Conservation (phyloP, 768 basidiomycete genomes). For the Paxillus rubicundulus region DNA sequence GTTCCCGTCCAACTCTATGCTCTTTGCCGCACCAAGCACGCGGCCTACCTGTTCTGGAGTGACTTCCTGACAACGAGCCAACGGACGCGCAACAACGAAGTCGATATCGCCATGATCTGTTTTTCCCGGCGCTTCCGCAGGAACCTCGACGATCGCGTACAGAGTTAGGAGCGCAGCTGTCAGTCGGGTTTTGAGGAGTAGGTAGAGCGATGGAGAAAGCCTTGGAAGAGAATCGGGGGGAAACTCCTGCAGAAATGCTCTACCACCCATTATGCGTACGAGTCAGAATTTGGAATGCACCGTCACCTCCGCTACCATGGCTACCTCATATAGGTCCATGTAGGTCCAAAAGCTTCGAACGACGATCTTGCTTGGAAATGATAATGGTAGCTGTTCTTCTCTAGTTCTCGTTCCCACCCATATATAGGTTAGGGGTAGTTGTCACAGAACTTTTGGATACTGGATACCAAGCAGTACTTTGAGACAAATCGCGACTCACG, state of each 20-base stretch:
- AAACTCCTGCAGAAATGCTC: slow-evolving; percentile 53
- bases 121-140: slow-evolving; percentile 66
- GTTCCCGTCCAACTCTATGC: slow-evolving; percentile 47
- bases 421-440: too few relatives aligned
- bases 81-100: slow-evolving; percentile 55
- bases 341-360: background rate
- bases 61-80: slow-evolving; percentile 16
- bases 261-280: slow-evolving; percentile 57
- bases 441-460: too few relatives aligned
- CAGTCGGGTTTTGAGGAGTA: slow-evolving; percentile 46
- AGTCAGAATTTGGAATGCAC: background rate
- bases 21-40: slow-evolving; percentile 47
- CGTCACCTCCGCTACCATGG: background rate
- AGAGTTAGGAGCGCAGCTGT: slow-evolving; percentile 40
- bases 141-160: slow-evolving; percentile 52
- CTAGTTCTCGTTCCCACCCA: too few relatives aligned
- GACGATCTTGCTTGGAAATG: slow-evolving; percentile 14
- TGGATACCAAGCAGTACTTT: too few relatives aligned
- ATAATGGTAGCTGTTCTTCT: slow-evolving; percentile 6
- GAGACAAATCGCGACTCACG: too few relatives aligned
- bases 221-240: slow-evolving; percentile 54
- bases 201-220: slow-evolving; percentile 55
- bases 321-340: background rate
- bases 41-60: slow-evolving; percentile 38
- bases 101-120: slow-evolving; percentile 67